A percentile compares a stretch with the other conserved stretches of the same genome.
Conservation (phyloP, 371 early-diverging fungal species). For the Encephalitozoon intestinalis region DNA sequence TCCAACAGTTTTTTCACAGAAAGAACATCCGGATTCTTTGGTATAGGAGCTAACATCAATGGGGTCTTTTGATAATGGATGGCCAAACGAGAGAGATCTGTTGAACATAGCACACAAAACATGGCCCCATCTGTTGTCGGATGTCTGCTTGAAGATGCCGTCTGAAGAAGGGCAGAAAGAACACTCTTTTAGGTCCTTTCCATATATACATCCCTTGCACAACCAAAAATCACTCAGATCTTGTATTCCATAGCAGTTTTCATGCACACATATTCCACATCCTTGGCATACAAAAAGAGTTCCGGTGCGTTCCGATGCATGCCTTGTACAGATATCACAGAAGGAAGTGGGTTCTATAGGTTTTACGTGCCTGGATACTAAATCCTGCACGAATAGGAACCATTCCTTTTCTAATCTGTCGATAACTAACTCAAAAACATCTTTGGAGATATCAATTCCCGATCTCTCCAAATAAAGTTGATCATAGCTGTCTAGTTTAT, state of each 20-base stretch:
- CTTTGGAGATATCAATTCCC: not conserved
- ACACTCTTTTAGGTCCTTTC: constrained; percentile 26
- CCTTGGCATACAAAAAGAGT: constrained; percentile 57
- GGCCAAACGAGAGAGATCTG: constrained; percentile 48
- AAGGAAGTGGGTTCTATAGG: constrained; percentile 15
- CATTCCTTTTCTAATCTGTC: constrained; percentile 59
- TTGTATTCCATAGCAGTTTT: constrained; percentile 60
- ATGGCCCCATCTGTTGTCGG: constrained; percentile 54
- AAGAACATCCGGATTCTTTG: constrained; percentile 27
- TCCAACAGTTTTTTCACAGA: constrained; percentile 38
- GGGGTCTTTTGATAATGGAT: constrained; percentile 56
- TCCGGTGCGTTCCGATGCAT: constrained; percentile 29
- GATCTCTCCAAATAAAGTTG: not conserved
- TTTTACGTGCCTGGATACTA: constrained; percentile 28
- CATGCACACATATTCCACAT: constrained; percentile 58
- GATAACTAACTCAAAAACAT: constrained; percentile 49
- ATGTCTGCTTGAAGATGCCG: constrained; percentile 56
- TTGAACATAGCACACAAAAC: constrained; percentile 56
- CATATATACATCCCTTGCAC: constrained; percentile 53
- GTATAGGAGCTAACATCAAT: constrained; percentile 41
- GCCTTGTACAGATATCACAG: constrained; percentile 58
- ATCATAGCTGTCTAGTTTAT: constrained; percentile 17
- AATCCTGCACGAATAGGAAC: constrained; percentile 36
- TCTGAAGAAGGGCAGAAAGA: constrained; percentile 43
- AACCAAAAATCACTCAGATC: constrained; percentile 52